A percentile compares a stretch with the other conserved stretches of the same genome.
Evolutionary conservation across 2,329 filamentous ascomycete genomes (phyloP).

Genomic region (Fusarium pseudograminearum): DNA sequence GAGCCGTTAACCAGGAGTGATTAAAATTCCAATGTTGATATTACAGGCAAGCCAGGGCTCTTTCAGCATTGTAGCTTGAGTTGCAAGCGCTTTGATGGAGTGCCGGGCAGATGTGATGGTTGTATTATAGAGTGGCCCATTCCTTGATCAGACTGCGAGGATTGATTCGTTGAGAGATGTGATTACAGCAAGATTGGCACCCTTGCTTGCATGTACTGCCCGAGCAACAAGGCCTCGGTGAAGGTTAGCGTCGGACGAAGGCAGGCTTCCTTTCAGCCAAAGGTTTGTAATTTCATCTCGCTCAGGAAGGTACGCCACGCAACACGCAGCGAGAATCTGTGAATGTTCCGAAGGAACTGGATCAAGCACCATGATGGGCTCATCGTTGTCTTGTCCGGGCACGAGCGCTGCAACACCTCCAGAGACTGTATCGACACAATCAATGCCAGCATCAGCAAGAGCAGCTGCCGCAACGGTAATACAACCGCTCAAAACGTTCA

Average conservation of each 20-base stretch:
- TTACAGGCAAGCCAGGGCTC: background rate
- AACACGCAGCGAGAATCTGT: slow-evolving; percentile 83
- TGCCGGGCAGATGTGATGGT: background rate
- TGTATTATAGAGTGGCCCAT: background rate
- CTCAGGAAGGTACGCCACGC: slow-evolving; percentile 87
- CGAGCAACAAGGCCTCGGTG: slow-evolving; percentile 54
- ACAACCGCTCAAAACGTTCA: slow-evolving; percentile 91
- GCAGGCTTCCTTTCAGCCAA: slow-evolving; percentile 84
- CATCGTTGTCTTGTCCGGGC: slow-evolving; percentile 50
- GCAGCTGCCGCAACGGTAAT: slow-evolving; percentile 95
- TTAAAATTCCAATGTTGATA: background rate
- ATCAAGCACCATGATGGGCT: slow-evolving; percentile 75
- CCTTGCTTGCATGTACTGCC: slow-evolving; percentile 58
- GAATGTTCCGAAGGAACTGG: slow-evolving; percentile 85
- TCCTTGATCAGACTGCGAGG: slow-evolving; percentile 26
- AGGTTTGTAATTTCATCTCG: slow-evolving; percentile 94
- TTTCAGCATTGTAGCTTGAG: background rate
- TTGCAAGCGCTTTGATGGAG: background rate
- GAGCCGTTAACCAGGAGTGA: background rate
- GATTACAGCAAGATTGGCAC: slow-evolving; percentile 50
- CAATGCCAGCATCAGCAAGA: slow-evolving; percentile 93
- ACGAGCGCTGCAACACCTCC: slow-evolving; percentile 91
- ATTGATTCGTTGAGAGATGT: slow-evolving; percentile 55
- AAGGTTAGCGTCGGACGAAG: slow-evolving; percentile 53
- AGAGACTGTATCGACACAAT: slow-evolving; percentile 90